These are phyloP conservation scores for Saraca asoca DNA, from an alignment of 331 rosid species.

Conservation along the genomic window DNA sequence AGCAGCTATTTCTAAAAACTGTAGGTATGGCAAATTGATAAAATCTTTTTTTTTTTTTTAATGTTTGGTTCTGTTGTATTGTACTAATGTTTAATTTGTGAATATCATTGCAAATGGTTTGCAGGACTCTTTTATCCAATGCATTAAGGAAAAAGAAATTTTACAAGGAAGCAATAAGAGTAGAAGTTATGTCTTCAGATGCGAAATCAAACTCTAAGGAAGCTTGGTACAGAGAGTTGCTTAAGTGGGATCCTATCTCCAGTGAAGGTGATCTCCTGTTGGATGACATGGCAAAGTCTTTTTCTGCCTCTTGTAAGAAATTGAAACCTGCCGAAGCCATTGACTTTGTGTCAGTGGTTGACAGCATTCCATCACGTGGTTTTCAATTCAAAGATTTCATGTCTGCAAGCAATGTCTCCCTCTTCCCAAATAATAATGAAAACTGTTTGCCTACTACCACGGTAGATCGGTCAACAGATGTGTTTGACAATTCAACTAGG, in stretches of 20 bases:
- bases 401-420: constrained; percentile 38
- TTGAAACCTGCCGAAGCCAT: constrained; percentile 63
- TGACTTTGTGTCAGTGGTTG: constrained; percentile 54
- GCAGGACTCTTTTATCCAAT: constrained; percentile 70
- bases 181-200: constrained; percentile 59
- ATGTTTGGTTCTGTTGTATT: constrained; percentile 7
- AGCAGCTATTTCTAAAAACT: constrained; percentile 77
- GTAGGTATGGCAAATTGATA: constrained; percentile 61
- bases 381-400: constrained; percentile 61
- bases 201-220: constrained; percentile 45
- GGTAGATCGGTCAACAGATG: constrained; percentile 33
- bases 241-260: constrained; percentile 81
- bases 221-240: constrained; percentile 51
- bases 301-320: constrained; percentile 44
- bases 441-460: constrained; percentile 29
- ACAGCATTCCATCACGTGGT: constrained; percentile 62
- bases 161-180: constrained; percentile 70
- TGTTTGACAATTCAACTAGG: constrained; percentile 33
- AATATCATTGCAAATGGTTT: constrained; percentile 30
- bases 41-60: too few species aligned
- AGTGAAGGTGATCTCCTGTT: constrained; percentile 76
- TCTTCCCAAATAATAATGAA: constrained; percentile 28
- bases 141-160: constrained; percentile 72
- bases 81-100: constrained; percentile 18
- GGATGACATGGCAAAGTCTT: constrained; percentile 66